These are phyloP conservation scores for Coemansia sp. DNA, from an alignment of 192 early-diverging fungal species.

Conservation along the genomic window DNA sequence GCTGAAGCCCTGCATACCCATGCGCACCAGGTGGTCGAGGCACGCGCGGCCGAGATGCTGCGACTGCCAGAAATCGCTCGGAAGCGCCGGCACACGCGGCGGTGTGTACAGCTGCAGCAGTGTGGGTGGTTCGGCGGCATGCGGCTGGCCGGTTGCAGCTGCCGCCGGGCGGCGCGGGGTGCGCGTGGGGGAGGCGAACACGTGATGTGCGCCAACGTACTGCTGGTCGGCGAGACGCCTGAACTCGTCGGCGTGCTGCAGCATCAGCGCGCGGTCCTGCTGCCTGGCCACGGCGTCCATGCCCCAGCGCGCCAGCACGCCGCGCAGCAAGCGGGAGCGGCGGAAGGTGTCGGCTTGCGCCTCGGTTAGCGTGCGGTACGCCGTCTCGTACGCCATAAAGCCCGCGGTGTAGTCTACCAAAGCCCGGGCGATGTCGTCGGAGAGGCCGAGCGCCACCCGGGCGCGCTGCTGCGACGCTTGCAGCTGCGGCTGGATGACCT, in stretches of 20 bases:
- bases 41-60: not conserved
- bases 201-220: conserved; percentile 12
- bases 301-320: conserved; percentile 26
- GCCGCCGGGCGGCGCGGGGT: not conserved
- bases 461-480: conserved; percentile 4
- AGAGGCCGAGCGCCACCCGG: conserved; percentile 14
- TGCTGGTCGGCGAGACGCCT: conserved; percentile 31
- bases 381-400: conserved; percentile 39
- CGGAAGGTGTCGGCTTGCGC: conserved; percentile 42
- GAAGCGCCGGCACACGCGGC: too few species aligned
- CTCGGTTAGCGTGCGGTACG: conserved; percentile 25
- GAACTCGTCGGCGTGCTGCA: conserved; percentile 36
- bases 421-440: conserved; percentile 27
- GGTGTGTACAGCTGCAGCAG: too few species aligned
- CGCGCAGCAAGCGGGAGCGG: conserved; percentile 11
- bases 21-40: too few species aligned
- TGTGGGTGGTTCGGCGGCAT: too few species aligned
- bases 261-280: conserved; percentile 32
- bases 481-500: conserved; percentile 10
- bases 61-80: too few species aligned
- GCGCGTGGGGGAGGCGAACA: not conserved
- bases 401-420: conserved; percentile 40
- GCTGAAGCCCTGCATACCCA: too few species aligned
- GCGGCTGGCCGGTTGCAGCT: not conserved
- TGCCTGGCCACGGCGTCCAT: conserved; percentile 30